Conservation (phyloP, 345 rosid species). For the Turnera subulata region DNA sequence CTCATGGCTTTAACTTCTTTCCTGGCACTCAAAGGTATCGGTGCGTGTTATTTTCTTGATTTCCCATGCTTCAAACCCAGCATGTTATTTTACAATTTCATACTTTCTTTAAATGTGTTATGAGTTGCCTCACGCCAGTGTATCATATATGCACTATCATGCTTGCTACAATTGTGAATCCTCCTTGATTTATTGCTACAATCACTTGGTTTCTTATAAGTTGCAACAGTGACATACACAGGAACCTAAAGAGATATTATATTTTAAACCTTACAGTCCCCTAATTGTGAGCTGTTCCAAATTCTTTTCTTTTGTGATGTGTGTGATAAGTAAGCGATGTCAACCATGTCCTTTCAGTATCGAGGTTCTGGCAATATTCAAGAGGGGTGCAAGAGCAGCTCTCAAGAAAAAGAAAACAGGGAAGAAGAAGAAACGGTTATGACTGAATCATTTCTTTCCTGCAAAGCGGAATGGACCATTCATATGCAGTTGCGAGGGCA, state of each 20-base stretch:
- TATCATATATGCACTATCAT: background rate
- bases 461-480: no score
- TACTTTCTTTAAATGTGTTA: no score
- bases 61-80: background rate
- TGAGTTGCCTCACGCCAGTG: no score
- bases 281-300: background rate
- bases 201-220: no score
- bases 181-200: background rate
- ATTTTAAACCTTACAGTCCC: background rate
- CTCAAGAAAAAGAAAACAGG: conserved; percentile 59
- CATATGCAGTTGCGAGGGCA: no score
- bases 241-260: no score
- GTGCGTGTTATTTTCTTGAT: background rate
- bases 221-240: no score
- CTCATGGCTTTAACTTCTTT: conserved; percentile 89
- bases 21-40: conserved; percentile 14
- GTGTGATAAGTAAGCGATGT: background rate
- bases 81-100: no score
- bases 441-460: background rate
- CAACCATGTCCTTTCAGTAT: conserved; percentile 35
- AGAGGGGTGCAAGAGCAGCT: conserved; percentile 39
- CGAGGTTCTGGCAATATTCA: conserved; percentile 77
- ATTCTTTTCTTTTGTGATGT: conserved; percentile 11
- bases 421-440: conserved; percentile 29
- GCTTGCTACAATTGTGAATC: no score